Evolutionary conservation across 352 stramenopile genomes (phyloP).

Genomic region (Phytophthora fragariae): DNA sequence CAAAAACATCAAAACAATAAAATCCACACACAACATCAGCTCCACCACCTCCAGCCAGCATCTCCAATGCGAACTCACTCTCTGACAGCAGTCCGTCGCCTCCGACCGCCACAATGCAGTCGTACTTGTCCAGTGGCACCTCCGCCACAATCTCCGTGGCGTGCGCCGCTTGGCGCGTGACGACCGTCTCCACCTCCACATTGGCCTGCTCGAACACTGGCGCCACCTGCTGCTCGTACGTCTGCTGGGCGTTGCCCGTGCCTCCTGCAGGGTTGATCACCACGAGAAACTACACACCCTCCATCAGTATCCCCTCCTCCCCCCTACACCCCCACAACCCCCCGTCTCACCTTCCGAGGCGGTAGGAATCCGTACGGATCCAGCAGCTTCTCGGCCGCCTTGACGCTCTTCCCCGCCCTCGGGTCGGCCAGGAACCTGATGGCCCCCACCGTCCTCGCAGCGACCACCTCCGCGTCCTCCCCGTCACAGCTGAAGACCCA

Average conservation of each 20-base stretch:
- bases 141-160: conserved; percentile 58
- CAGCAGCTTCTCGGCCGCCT: conserved; percentile 40
- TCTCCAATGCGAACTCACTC: conserved; percentile 44
- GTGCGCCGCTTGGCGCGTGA: conserved; percentile 63
- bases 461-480: conserved; percentile 36
- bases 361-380: conserved; percentile 48
- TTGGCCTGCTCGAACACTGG: conserved; percentile 64
- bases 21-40: conserved; percentile 11
- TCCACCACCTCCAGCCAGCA: background rate
- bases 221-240: conserved; percentile 57
- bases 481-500: conserved; percentile 58
- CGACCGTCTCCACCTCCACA: conserved; percentile 60
- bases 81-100: conserved; percentile 78
- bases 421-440: conserved; percentile 60
- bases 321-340: background rate
- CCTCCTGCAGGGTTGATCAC: conserved; percentile 78
- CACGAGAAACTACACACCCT: conserved; percentile 56
- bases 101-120: conserved; percentile 72
- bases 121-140: conserved; percentile 59
- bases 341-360: conserved; percentile 20
- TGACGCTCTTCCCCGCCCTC: conserved; percentile 33
- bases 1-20: background rate
- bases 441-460: conserved; percentile 42
- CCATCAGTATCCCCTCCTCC: background rate
- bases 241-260: conserved; percentile 55